Percentiles rank a stretch among this genome's conserved stretches.
phyloP scores from a whole-genome alignment of 257 asterid species.

The Solanum chiquidenum region DNA sequence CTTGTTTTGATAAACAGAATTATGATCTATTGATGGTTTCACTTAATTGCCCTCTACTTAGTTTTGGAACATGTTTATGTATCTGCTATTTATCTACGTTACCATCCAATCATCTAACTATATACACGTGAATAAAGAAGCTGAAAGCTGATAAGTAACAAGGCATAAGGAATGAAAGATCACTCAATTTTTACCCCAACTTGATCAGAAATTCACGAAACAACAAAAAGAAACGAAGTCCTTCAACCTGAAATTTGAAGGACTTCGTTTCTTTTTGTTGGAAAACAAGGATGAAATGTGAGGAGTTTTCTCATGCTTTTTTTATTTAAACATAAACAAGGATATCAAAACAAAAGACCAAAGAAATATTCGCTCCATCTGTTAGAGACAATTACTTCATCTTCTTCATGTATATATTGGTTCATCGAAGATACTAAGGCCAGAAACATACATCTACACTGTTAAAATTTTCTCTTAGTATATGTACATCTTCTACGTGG shows the following conservation, averaged over 20 bases:
- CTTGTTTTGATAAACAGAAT: conserved; percentile 16
- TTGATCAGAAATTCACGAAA: neutral
- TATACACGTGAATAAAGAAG: too few relatives aligned
- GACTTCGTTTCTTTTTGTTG: too few relatives aligned
- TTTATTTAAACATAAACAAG: neutral
- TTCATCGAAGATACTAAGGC: neutral
- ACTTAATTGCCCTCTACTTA: neutral
- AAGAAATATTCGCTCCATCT: neutral
- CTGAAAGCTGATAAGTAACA: neutral
- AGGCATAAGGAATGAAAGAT: neutral
- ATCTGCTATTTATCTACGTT: neutral
- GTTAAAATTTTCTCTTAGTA: neutral
- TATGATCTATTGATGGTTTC: neutral
- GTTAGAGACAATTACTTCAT: neutral
- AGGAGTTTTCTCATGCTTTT: too few relatives aligned
- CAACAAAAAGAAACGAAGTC: neutral
- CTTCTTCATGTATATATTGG: neutral
- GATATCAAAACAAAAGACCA: neutral
- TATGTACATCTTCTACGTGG: neutral
- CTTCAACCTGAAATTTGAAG: too few relatives aligned
- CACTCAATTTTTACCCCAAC: neutral
- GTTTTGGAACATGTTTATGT: neutral
- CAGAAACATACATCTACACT: neutral
- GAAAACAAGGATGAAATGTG: too few relatives aligned
- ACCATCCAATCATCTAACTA: neutral